A percentile compares a stretch with the other conserved stretches of the same genome.
Evolutionary conservation across 2,329 filamentous ascomycete species (phyloP).

Genomic region (Kalaharituber pfeilii): DNA sequence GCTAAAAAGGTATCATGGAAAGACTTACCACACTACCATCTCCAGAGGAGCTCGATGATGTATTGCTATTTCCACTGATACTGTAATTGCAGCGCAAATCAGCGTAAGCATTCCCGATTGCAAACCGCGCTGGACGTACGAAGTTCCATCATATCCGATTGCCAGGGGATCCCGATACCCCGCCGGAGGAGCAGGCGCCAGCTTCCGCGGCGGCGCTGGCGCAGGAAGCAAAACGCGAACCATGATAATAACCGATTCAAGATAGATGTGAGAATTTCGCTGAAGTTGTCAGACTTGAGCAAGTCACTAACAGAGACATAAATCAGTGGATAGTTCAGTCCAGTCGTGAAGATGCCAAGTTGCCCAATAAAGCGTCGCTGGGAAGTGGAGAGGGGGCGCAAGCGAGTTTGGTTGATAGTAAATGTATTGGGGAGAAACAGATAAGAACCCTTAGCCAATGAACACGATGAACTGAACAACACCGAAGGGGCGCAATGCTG

Average conservation of each 20-base stretch:
- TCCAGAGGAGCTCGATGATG: background rate
- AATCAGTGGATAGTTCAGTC: background rate
- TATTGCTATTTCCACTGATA: too few species aligned
- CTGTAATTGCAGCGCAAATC: too few species aligned
- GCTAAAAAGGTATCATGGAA: background rate
- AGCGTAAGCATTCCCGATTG: background rate
- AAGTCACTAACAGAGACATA: too few species aligned
- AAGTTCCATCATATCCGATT: background rate
- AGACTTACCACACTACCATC: background rate
- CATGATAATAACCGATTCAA: background rate
- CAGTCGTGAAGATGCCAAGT: background rate
- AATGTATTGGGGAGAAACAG: too few species aligned
- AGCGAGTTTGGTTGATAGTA: background rate
- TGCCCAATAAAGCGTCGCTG: background rate
- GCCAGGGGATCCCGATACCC: background rate
- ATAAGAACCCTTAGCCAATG: background rate
- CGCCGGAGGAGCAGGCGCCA: background rate
- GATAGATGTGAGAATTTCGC: too few species aligned
- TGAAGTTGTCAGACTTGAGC: too few species aligned
- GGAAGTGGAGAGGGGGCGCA: background rate
- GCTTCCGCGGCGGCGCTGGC: background rate
- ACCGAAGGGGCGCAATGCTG: background rate
- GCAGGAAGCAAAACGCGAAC: slow-evolving; percentile 1
- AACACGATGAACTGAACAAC: background rate
- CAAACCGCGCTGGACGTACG: background rate